These are phyloP conservation scores for Ceratopteris richardii DNA, from an alignment of 75 land plant species.

Conservation along the genomic window DNA sequence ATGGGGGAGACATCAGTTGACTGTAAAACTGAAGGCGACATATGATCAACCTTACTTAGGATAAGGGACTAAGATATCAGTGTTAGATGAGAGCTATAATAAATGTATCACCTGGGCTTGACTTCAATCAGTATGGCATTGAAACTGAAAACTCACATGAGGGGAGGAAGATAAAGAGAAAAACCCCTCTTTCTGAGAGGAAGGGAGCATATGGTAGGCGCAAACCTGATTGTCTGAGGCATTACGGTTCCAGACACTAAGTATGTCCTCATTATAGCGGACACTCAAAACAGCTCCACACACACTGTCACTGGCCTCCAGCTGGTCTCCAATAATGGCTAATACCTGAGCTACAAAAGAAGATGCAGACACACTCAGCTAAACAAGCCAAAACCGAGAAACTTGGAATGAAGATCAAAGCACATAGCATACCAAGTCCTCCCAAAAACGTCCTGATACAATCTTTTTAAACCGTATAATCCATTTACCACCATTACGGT, in stretches of 20 bases:
- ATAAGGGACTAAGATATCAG: no score
- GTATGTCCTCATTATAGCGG: constrained; percentile 86
- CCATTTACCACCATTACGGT: constrained; percentile 97
- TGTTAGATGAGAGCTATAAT: no score
- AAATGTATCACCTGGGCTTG: no score
- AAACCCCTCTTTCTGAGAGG: no score
- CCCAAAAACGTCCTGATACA: constrained; percentile 96
- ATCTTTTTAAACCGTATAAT: constrained; percentile 83
- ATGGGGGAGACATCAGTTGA: no score
- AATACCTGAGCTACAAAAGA: constrained; percentile 44
- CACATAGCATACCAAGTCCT: constrained; percentile 63
- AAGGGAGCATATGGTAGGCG: no score
- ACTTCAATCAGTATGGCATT: no score
- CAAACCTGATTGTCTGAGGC: constrained; percentile 89
- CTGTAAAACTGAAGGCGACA: no score
- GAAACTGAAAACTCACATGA: no score
- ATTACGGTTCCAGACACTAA: constrained; percentile 95
- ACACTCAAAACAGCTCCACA: constrained; percentile 96
- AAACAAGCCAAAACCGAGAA: background rate
- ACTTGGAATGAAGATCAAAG: no score
- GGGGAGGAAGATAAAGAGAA: no score
- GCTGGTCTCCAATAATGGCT: constrained; percentile 91
- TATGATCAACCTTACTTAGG: no score
- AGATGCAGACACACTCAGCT: background rate
- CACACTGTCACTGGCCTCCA: constrained; percentile 83